Percentiles rank a stretch among this genome's conserved stretches.
Conservation (phyloP, 2,329 filamentous ascomycete genomes). For the Aspergillus ruber region DNA sequence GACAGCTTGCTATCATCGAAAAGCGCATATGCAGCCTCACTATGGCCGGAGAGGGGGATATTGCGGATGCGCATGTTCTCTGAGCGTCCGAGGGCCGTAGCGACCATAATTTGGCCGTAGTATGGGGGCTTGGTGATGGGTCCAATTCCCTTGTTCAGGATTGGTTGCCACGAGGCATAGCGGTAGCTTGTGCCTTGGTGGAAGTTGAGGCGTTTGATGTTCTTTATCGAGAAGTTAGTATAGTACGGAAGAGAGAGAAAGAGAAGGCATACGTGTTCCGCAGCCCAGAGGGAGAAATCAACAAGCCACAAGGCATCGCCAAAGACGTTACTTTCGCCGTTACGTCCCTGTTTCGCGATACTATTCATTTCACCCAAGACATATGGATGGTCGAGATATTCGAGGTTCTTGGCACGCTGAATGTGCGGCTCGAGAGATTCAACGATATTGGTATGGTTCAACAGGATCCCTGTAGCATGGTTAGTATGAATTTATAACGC, state of each 20-base stretch:
- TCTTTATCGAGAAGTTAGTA: slow-evolving; percentile 1
- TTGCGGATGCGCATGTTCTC: slow-evolving; percentile 3
- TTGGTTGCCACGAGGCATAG: slow-evolving; percentile 15
- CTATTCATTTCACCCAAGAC: slow-evolving; percentile 11
- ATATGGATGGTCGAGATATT: slow-evolving; percentile 9
- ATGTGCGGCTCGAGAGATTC: slow-evolving; percentile 7
- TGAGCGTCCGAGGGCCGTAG: slow-evolving; percentile 3
- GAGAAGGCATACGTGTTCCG: slow-evolving; percentile 7
- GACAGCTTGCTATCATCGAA: slow-evolving; percentile 1
- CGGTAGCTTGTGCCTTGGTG: slow-evolving; percentile 15
- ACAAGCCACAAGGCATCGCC: slow-evolving; percentile 14
- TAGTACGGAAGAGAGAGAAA: background rate
- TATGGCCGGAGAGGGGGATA: slow-evolving; percentile 5
- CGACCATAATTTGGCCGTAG: slow-evolving; percentile 15
- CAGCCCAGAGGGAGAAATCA: slow-evolving; percentile 14
- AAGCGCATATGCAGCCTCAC: slow-evolving; percentile 2
- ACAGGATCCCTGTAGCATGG: background rate
- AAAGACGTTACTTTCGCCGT: slow-evolving; percentile 10
- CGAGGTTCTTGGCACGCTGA: slow-evolving; percentile 7
- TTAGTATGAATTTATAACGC: no score
- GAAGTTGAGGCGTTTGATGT: slow-evolving; percentile 11
- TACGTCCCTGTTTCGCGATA: slow-evolving; percentile 9
- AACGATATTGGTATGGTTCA: slow-evolving; percentile 14
- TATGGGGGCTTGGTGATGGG: slow-evolving; percentile 11
- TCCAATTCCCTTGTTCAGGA: slow-evolving; percentile 5